These are phyloP conservation scores for Phytophthora hibernalis DNA, from an alignment of 352 stramenopile species.

Conservation along the genomic window DNA sequence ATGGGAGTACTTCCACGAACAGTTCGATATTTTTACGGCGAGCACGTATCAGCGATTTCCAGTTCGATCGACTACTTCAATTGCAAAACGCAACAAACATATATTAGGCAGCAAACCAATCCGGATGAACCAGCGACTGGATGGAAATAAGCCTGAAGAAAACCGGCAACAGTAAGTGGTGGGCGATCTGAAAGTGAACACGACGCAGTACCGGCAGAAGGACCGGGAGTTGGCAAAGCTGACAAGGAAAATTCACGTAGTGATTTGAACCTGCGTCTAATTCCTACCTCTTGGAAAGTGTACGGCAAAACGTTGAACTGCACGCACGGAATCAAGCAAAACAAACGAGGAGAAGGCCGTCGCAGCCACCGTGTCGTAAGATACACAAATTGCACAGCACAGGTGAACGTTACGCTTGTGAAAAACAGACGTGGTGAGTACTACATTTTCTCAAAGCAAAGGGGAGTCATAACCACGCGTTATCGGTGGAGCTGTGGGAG, in stretches of 20 bases:
- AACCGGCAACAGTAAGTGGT: background rate
- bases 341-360: background rate
- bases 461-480: constrained; percentile 8
- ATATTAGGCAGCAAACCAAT: background rate
- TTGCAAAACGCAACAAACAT: constrained; percentile 3
- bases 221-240: too few species aligned
- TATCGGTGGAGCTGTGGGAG: background rate
- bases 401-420: background rate
- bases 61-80: background rate
- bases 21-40: background rate
- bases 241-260: background rate
- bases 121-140: too few species aligned
- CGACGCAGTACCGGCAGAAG: too few species aligned
- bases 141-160: background rate
- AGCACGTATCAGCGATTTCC: constrained; percentile 7
- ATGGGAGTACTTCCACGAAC: constrained; percentile 9
- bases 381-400: constrained; percentile 1
- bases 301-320: constrained; percentile 3
- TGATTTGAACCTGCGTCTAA: background rate
- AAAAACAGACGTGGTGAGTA: background rate
- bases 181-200: background rate
- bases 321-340: constrained; percentile 3
- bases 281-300: background rate
- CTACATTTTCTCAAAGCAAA: constrained; percentile 5
- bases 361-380: background rate